phyloP scores from a whole-genome alignment of 2,329 filamentous ascomycete species.

The Fusarium paranaense region DNA sequence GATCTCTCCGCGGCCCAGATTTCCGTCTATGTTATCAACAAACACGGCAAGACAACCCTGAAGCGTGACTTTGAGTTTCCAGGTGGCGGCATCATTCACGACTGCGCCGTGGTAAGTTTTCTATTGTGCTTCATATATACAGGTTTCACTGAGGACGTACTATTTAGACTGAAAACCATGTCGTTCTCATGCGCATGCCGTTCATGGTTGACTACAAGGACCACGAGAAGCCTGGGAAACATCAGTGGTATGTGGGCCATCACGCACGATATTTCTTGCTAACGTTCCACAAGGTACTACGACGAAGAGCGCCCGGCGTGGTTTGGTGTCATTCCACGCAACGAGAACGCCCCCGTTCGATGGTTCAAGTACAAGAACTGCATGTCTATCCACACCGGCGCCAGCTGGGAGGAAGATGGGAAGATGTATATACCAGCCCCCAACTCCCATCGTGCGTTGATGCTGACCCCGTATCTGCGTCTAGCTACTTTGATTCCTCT shows the following conservation, averaged over 20 bases:
- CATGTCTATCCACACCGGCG: not conserved
- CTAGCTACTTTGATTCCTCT: not conserved
- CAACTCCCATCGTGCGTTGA: not conserved
- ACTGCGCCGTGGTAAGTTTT: not conserved
- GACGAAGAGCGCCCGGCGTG: not conserved
- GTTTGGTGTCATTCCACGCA: not conserved
- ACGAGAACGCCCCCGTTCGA: not conserved
- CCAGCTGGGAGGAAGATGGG: not conserved
- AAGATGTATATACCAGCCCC: not conserved
- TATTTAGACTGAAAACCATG: not conserved
- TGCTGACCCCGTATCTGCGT: not conserved
- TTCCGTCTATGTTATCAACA: not conserved
- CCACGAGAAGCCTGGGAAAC: not conserved
- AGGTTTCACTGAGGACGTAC: not conserved
- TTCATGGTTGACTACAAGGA: not conserved
- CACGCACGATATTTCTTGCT: not conserved
- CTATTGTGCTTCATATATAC: not conserved
- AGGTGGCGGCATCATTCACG: not conserved
- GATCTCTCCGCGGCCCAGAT: not conserved
- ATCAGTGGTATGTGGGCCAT: not conserved
- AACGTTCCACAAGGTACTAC: not conserved
- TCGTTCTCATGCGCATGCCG: not conserved
- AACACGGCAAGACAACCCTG: not conserved
- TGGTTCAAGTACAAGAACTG: constrained; percentile 3
- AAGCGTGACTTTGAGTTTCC: not conserved